These are phyloP conservation scores for Rubia yunnanensis DNA, from an alignment of 257 asterid genomes.

Conservation along the genomic window DNA sequence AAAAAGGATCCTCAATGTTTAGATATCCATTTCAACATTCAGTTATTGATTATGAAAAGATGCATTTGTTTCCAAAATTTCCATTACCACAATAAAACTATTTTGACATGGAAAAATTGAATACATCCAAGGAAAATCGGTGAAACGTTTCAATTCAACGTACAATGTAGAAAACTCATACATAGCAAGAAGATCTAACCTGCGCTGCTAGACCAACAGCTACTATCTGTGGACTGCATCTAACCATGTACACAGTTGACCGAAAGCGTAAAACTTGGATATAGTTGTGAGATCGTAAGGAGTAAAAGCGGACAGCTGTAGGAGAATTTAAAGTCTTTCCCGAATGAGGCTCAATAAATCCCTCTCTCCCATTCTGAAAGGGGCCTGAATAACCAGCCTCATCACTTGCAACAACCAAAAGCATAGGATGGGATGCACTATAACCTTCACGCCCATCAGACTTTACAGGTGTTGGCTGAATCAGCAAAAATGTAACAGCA, in stretches of 20 bases:
- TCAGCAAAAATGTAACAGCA: conserved; percentile 38
- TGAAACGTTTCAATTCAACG: background rate
- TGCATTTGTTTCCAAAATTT: background rate
- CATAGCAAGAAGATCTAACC: conserved; percentile 16
- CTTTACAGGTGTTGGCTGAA: conserved; percentile 36
- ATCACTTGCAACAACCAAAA: conserved; percentile 43
- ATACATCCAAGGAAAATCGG: background rate
- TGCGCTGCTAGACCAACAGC: conserved; percentile 48
- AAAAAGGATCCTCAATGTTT: background rate
- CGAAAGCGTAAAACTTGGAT: conserved; percentile 44
- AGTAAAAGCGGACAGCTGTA: conserved; percentile 40
- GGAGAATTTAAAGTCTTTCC: conserved; percentile 27
- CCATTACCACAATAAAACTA: background rate
- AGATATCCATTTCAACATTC: background rate
- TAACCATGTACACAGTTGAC: conserved; percentile 38
- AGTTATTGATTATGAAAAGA: background rate
- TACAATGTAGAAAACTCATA: background rate
- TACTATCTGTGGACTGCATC: conserved; percentile 41
- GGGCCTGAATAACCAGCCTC: conserved; percentile 22
- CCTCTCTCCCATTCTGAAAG: conserved; percentile 30
- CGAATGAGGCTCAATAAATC: conserved; percentile 25
- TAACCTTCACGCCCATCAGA: conserved; percentile 34
- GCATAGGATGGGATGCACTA: conserved; percentile 37
- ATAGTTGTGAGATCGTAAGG: conserved; percentile 40
- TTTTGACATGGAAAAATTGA: background rate